Evolutionary conservation across 257 asterid species (phyloP).

Genomic region (Nicotiana noctiflora): DNA sequence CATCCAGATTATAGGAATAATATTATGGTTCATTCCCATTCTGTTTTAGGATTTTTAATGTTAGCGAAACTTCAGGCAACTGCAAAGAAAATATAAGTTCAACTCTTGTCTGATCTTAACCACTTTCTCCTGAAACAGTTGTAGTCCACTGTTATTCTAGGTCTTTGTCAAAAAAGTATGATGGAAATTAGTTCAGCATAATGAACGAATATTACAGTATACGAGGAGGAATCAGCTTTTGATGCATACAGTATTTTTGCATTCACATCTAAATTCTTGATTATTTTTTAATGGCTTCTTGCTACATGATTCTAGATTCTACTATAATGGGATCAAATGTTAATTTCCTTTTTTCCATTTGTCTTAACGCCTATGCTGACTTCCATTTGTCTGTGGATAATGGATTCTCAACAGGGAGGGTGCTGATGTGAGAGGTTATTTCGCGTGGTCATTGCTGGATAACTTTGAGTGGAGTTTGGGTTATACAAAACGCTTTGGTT

Average conservation of each 20-base stretch:
- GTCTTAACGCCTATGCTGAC: background rate
- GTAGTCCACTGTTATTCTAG: background rate
- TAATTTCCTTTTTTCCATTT: background rate
- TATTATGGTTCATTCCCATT: background rate
- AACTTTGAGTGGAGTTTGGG: constrained; percentile 27
- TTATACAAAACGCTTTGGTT: constrained; percentile 27
- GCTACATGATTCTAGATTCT: background rate
- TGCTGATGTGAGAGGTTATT: constrained; percentile 21
- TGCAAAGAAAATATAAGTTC: background rate
- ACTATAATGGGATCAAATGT: background rate
- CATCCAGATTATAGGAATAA: background rate
- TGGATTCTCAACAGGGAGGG: constrained; percentile 16
- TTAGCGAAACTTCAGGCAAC: background rate
- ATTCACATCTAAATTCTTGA: background rate
- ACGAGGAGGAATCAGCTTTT: background rate
- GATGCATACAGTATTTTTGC: background rate
- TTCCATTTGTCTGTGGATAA: background rate
- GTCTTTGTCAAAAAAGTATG: background rate
- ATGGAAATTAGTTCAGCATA: too few species aligned
- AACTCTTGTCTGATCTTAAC: background rate
- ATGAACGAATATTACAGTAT: background rate
- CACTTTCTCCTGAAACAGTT: background rate
- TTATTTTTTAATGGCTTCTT: background rate
- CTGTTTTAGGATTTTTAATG: background rate
- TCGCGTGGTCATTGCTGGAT: constrained; percentile 25